Conservation (phyloP, 2,329 filamentous ascomycete species). For the Aspergillus spinulosporus region DNA sequence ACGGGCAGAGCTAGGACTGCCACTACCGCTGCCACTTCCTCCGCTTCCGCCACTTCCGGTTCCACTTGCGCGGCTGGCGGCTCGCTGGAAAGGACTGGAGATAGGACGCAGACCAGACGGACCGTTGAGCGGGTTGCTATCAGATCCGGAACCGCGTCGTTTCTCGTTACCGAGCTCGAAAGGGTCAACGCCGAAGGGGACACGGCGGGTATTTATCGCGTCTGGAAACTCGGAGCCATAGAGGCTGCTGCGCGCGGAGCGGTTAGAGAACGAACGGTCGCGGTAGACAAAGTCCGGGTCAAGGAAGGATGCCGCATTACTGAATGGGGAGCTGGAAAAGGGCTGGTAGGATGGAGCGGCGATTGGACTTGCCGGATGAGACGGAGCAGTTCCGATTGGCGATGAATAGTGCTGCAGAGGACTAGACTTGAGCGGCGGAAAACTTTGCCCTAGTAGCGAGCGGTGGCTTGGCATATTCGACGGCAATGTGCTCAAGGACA, state of each 20-base stretch:
- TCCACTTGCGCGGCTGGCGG: conserved; percentile 52
- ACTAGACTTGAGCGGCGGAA: conserved; percentile 37
- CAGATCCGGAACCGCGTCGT: conserved; percentile 33
- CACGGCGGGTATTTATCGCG: conserved; percentile 25
- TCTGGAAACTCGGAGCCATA: conserved; percentile 38
- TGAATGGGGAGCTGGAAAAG: conserved; percentile 37
- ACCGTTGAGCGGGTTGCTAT: conserved; percentile 34
- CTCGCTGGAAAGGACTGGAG: conserved; percentile 42
- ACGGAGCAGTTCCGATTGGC: conserved; percentile 33
- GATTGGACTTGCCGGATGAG: conserved; percentile 37
- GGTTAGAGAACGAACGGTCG: conserved; percentile 45
- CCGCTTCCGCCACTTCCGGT: conserved; percentile 46
- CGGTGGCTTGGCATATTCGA: conserved; percentile 33
- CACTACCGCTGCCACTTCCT: conserved; percentile 43
- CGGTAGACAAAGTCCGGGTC: conserved; percentile 35
- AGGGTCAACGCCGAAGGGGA: conserved; percentile 33
- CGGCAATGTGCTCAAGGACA: conserved; percentile 28
- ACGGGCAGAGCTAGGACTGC: conserved; percentile 42
- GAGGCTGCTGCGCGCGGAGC: conserved; percentile 41
- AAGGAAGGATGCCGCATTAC: conserved; percentile 34
- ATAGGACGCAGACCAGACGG: conserved; percentile 37
- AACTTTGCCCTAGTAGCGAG: conserved; percentile 39
- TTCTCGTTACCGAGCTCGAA: conserved; percentile 35
- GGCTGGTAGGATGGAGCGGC: conserved; percentile 34
- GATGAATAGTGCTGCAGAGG: conserved; percentile 39